Conservation (phyloP, 2,329 filamentous ascomycete species). For the Penicillium griseofulvum region DNA sequence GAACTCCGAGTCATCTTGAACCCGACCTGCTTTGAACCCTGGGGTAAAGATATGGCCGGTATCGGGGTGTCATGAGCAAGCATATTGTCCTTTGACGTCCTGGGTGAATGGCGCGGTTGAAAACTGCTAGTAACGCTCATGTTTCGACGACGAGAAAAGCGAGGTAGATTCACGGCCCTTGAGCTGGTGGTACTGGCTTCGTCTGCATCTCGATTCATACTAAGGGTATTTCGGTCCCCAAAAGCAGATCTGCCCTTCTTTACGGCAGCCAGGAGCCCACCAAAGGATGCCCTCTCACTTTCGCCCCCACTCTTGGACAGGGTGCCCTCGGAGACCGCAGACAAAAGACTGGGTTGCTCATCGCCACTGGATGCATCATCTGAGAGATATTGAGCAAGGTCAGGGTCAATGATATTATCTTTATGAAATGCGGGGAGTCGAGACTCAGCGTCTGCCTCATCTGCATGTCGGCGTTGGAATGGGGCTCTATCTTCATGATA, state of each 20-base stretch:
- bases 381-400: constrained; percentile 91
- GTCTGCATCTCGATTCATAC: constrained; percentile 66
- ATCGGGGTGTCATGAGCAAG: constrained; percentile 33
- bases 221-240: constrained; percentile 73
- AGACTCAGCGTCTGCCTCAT: constrained; percentile 64
- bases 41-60: constrained; percentile 43
- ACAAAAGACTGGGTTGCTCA: constrained; percentile 83
- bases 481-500: constrained; percentile 77
- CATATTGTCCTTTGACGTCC: constrained; percentile 60
- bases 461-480: constrained; percentile 71
- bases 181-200: constrained; percentile 63
- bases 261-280: constrained; percentile 67
- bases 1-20: constrained; percentile 70
- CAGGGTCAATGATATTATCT: constrained; percentile 97
- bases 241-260: constrained; percentile 71
- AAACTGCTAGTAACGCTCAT: constrained; percentile 77
- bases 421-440: constrained; percentile 91
- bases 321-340: constrained; percentile 65
- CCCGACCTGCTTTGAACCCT: constrained; percentile 34
- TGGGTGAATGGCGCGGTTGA: constrained; percentile 68
- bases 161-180: constrained; percentile 58
- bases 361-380: constrained; percentile 91
- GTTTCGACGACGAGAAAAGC: constrained; percentile 71
- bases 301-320: constrained; percentile 65
- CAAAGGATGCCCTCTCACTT: constrained; percentile 70